Evolutionary conservation across 306 rosid genomes (phyloP), one percentile per base, ranked within the genome.

Genomic region (Fragaria ananassa): DNA sequence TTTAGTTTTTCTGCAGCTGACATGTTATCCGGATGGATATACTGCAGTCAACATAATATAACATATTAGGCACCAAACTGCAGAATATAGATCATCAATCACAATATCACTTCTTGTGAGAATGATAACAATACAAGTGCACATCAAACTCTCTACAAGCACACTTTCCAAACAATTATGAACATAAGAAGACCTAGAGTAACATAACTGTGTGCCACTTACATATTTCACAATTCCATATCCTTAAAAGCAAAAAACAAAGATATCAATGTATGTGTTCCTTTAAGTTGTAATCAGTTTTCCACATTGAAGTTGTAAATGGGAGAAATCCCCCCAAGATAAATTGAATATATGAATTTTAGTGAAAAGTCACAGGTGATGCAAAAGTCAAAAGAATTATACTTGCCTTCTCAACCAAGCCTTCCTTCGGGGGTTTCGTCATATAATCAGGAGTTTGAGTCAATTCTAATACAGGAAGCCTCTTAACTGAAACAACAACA

Each of bases 1-100:
- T 94, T 94, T 90, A 92, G 11, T 87, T 88, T 92, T 56, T 94
- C 98, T 0, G 80, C 88, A 11, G 97, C 88, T 31, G 97, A 94
- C 97, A 92, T 87, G 82, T 94, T 92, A 84, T 92, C 98, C 10
- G 91, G 93, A 88, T 92, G 96, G 80, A 90, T 89, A 81, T 87
- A 89, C 98, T 94, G 95, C 84, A 83, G 76, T 44, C 41, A 80
- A 57, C n/a, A 80, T 79, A 82, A 31, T 81, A 35, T n/a, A 71
- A 45, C 14, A 45, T 18, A 73, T 74, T 60, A 74, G 42, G 25
- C 29, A 58, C 57, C 58, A 60, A 60, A 58, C 4, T 25, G 6
- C 37, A 7, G 64, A 61, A 61, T 61, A 31, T 29, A 29, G 66
- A 71, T 51, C 49, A 71, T 35, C 42, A 71, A 12, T 53, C 34